Percentiles rank a stretch among this genome's conserved stretches.
Conservation (phyloP, 2,329 filamentous ascomycete species). For the Paecilomyces variotii region DNA sequence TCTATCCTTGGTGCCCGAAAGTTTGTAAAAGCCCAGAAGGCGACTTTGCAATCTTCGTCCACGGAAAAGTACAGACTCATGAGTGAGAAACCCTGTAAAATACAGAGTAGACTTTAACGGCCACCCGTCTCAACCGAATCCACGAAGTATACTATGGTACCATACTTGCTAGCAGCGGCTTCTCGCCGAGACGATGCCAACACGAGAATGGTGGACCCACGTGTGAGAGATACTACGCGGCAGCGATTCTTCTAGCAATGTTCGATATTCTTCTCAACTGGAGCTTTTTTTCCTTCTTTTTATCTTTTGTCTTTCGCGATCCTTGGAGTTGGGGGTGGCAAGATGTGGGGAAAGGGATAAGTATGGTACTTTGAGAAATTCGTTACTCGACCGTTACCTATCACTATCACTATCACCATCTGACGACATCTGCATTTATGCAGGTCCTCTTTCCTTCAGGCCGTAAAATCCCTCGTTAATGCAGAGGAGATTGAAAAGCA, state of each 20-base stretch:
- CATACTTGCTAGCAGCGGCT: neutral
- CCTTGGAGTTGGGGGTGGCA: neutral
- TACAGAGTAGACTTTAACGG: no score
- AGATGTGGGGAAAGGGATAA: neutral
- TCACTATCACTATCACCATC: no score
- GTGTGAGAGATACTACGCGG: neutral
- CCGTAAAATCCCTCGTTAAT: neutral
- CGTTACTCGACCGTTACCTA: neutral
- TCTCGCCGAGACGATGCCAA: neutral
- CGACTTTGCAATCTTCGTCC: no score
- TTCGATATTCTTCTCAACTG: neutral
- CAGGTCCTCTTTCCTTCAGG: neutral
- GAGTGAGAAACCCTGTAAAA: no score
- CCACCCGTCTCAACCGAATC: no score
- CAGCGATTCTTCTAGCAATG: neutral
- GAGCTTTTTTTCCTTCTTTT: neutral
- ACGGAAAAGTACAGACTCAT: no score
- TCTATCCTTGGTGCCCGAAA: no score
- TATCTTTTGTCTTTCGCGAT: neutral
- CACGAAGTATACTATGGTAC: no score
- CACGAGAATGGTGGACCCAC: neutral
- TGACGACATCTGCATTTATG: neutral
- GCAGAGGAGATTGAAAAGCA: neutral
- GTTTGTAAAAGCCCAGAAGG: no score
- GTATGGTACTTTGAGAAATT: neutral